These are phyloP conservation scores for Tagetes patula DNA, from an alignment of 129 eudicot species.

Conservation along the genomic window DNA sequence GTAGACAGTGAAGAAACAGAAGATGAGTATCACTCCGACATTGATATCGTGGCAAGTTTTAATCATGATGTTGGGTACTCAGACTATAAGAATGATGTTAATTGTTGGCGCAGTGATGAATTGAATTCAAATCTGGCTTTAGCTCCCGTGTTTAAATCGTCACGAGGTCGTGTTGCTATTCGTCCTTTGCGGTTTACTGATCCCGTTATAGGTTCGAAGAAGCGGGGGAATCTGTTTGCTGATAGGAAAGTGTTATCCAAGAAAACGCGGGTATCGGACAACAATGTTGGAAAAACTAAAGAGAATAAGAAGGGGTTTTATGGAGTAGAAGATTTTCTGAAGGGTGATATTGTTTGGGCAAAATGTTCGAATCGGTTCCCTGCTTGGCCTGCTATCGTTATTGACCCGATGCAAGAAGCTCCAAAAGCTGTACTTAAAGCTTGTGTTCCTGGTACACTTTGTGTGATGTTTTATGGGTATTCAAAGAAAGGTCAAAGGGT, in stretches of 20 bases:
- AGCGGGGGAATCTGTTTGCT: constrained; percentile 19
- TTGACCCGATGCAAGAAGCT: constrained; percentile 75
- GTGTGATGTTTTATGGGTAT: constrained; percentile 87
- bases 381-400: constrained; percentile 87
- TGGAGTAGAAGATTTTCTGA: constrained; percentile 55
- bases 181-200: constrained; percentile 50
- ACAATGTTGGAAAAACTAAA: constrained; percentile 15
- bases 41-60: constrained; percentile 15
- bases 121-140: constrained; percentile 23
- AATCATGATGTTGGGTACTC: neutral
- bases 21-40: constrained; percentile 24
- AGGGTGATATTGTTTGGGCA: constrained; percentile 80
- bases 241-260: constrained; percentile 24
- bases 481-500: constrained; percentile 74
- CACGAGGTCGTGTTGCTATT: constrained; percentile 47
- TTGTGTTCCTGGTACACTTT: constrained; percentile 62
- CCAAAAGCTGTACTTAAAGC: constrained; percentile 66
- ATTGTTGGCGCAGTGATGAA: constrained; percentile 31
- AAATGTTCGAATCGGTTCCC: constrained; percentile 71
- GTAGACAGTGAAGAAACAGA: constrained; percentile 29
- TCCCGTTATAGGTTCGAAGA: constrained; percentile 35
- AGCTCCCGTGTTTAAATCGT: constrained; percentile 41
- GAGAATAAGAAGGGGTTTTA: constrained; percentile 45
- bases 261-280: constrained; percentile 31
- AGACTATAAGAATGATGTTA: constrained; percentile 19